These are phyloP conservation scores for Gelatoporia subvermispora DNA, from an alignment of 768 basidiomycete genomes.

Conservation along the genomic window DNA sequence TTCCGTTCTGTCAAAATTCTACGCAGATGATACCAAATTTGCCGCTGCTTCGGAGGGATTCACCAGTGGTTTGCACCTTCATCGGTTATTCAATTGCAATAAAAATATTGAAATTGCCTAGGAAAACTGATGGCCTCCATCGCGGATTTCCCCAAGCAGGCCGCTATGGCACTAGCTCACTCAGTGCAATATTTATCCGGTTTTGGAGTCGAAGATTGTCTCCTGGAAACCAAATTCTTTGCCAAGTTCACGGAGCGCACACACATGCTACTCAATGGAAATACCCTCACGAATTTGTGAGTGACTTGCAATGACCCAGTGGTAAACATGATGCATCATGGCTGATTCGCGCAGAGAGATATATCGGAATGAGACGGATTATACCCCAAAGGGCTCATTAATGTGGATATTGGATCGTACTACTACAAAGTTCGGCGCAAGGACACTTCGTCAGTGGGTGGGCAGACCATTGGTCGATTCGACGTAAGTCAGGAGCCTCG, in stretches of 20 bases:
- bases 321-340: neutral
- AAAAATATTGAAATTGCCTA: slow-evolving; percentile 22
- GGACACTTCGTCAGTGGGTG: slow-evolving; percentile 82
- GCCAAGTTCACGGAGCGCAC: slow-evolving; percentile 66
- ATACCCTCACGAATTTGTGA: slow-evolving; percentile 77
- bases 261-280: slow-evolving; percentile 86
- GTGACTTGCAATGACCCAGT: slow-evolving; percentile 14
- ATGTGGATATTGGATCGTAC: slow-evolving; percentile 86
- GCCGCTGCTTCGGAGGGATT: slow-evolving; percentile 38
- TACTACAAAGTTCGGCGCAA: slow-evolving; percentile 82
- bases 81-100: neutral
- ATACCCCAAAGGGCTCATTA: slow-evolving; percentile 66
- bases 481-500: slow-evolving; percentile 33
- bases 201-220: slow-evolving; percentile 76
- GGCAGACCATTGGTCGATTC: slow-evolving; percentile 78
- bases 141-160: slow-evolving; percentile 62
- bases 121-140: slow-evolving; percentile 59
- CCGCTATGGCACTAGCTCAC: slow-evolving; percentile 70
- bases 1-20: slow-evolving; percentile 58
- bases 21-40: slow-evolving; percentile 44
- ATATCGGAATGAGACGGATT: slow-evolving; percentile 87
- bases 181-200: slow-evolving; percentile 62
- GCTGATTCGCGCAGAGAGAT: too few relatives aligned
- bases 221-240: slow-evolving; percentile 77
- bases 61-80: slow-evolving; percentile 35